A percentile compares a stretch with the other conserved stretches of the same genome.
Conservation (phyloP, 805 yeast genomes). For the Lipomyces lipofer region DNA sequence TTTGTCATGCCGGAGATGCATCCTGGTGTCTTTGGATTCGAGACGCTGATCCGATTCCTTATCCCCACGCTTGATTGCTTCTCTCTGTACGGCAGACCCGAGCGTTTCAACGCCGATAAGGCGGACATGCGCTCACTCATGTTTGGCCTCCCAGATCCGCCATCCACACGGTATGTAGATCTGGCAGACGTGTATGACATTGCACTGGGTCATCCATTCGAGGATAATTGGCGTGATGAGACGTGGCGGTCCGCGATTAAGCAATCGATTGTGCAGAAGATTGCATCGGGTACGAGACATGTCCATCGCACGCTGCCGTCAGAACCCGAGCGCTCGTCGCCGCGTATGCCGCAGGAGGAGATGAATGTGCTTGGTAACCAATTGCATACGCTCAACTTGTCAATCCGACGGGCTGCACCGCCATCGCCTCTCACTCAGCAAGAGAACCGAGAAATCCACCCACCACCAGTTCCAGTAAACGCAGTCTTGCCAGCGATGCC, state of each 20-base stretch:
- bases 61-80: slow-evolving; percentile 76
- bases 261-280: slow-evolving; percentile 54
- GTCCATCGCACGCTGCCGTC: slow-evolving; percentile 25
- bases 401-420: slow-evolving; percentile 25
- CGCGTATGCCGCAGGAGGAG: slow-evolving; percentile 20
- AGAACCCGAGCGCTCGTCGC: slow-evolving; percentile 25
- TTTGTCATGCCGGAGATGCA: slow-evolving; percentile 83
- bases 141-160: slow-evolving; percentile 81
- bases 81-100: slow-evolving; percentile 79
- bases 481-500: background rate
- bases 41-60: slow-evolving; percentile 77
- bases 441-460: background rate
- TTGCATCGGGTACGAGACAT: slow-evolving; percentile 43
- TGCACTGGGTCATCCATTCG: slow-evolving; percentile 42
- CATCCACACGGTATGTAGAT: slow-evolving; percentile 69
- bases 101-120: slow-evolving; percentile 72
- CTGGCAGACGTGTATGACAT: slow-evolving; percentile 52
- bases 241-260: slow-evolving; percentile 63
- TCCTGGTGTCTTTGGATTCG: slow-evolving; percentile 79
- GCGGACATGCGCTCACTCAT: slow-evolving; percentile 62
- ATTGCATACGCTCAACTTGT: slow-evolving; percentile 13
- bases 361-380: slow-evolving; percentile 1
- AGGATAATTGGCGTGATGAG: slow-evolving; percentile 52
- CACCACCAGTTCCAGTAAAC: background rate
- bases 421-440: background rate